Evolutionary conservation across 2,329 filamentous ascomycete genomes (phyloP).

Genomic region (Botryotinia globosa): DNA sequence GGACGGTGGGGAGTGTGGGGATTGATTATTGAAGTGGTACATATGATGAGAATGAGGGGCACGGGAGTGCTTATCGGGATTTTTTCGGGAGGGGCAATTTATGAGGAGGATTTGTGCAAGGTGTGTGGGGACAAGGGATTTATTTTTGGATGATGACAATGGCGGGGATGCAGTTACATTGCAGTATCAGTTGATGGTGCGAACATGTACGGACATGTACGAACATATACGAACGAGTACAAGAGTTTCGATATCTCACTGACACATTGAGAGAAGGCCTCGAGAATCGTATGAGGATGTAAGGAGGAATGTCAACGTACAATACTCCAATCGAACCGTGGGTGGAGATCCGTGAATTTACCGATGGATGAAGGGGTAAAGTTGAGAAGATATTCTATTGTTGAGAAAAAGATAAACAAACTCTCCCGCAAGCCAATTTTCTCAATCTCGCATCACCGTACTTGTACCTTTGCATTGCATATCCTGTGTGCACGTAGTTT

Average conservation of each 20-base stretch:
- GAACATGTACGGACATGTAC: background rate
- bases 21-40: background rate
- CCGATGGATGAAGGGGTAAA: constrained; percentile 13
- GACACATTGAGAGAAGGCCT: background rate
- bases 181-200: background rate
- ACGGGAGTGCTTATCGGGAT: constrained; percentile 1
- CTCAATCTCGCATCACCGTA: background rate
- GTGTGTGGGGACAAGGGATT: constrained; percentile 9
- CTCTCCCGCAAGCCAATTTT: background rate
- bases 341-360: background rate
- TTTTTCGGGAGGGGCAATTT: constrained; percentile 1
- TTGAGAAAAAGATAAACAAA: background rate
- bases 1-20: constrained; percentile 11
- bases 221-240: too few species aligned
- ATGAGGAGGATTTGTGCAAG: background rate
- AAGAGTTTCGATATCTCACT: background rate
- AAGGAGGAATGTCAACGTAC: background rate
- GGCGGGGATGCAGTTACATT: too few species aligned
- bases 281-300: background rate
- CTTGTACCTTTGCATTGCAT: constrained; percentile 4
- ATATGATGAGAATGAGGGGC: constrained; percentile 15
- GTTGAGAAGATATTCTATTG: background rate
- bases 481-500: too few species aligned
- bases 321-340: too few species aligned
- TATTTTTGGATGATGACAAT: background rate